These are phyloP conservation scores for Biscutella auriculata DNA, from an alignment of 441 rosid species.

Conservation along the genomic window DNA sequence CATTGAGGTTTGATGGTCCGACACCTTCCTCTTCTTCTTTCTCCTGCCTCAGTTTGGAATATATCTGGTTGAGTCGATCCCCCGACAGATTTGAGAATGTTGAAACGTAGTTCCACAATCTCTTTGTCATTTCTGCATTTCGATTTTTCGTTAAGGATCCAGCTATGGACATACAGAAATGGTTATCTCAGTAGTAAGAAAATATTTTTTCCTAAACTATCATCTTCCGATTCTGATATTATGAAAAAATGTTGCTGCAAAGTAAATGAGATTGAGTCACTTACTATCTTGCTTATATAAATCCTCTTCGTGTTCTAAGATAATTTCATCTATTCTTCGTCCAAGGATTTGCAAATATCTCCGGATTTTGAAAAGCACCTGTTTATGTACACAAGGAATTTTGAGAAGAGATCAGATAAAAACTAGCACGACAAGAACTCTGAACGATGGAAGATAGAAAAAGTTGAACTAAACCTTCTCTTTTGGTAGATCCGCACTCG, in stretches of 20 bases:
- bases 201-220: too few species aligned
- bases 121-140: constrained; percentile 67
- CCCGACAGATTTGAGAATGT: constrained; percentile 89
- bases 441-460: background rate
- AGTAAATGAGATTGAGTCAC: constrained; percentile 17
- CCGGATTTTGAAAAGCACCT: constrained; percentile 92
- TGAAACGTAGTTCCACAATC: constrained; percentile 94
- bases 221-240: background rate
- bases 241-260: background rate
- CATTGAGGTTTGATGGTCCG: constrained; percentile 63
- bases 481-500: constrained; percentile 93
- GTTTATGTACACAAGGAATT: background rate
- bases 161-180: background rate
- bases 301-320: constrained; percentile 57
- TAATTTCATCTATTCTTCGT: constrained; percentile 66
- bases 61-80: constrained; percentile 76
- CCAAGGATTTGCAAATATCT: constrained; percentile 90
- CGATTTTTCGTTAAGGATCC: background rate
- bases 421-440: background rate
- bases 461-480: constrained; percentile 47
- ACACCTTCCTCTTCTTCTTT: constrained; percentile 62
- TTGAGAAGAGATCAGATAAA: background rate
- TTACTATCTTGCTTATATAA: constrained; percentile 75
- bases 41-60: constrained; percentile 80
- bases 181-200: background rate